Evolutionary conservation across 495 filamentous ascomycete genomes (phyloP), one percentile per base, ranked within the genome.

Genomic region (Penicilliopsis zonata): DNA sequence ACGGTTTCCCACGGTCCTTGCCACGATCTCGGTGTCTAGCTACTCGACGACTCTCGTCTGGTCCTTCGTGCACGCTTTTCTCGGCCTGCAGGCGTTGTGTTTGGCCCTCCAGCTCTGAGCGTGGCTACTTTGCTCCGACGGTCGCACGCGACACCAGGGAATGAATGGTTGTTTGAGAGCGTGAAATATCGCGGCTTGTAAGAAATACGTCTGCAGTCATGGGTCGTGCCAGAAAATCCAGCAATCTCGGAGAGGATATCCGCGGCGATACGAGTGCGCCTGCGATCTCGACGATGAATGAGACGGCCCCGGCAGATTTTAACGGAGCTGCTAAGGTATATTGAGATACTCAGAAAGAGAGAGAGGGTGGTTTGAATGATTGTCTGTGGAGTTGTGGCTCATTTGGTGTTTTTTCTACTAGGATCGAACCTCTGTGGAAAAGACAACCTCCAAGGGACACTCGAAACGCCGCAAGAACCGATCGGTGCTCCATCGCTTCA

Each of bases 401-500:
- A 49, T 37, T 28, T 12, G 10, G 21, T 13, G 0, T 18, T 25
- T 26, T 19, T 9, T 23, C 9, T 9, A 15, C 31, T 53, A 51
- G 43, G 39, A 28, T 19, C 30, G 34, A 12, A 9, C 48, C 17
- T 30, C 24, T 21, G n/a, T 42, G 19, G 52, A 56, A 18, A 64
- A 62, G 44, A 29, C n/a, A n/a, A n/a, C 50, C 20, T 18, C 36
- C 19, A 68, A 62, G 39, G 38, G 53, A n/a, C 61, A 49, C 13
- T 47, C 57, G 9, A 70, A 70, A 41, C 55, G 64, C 23, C 61
- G 68, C 40, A 66, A 61, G 40, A 70, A 65, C 12, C 74, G 72
- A 29, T 75, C 72, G 8, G 46, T 70, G 33, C 63, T 82, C 36
- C 74, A 74, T 33, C 74, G 78, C 43, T 78, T 70, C 57, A 78